Percentiles rank a stretch among this genome's conserved stretches.
Conservation (phyloP, 345 rosid genomes). For the Salix brachista region DNA sequence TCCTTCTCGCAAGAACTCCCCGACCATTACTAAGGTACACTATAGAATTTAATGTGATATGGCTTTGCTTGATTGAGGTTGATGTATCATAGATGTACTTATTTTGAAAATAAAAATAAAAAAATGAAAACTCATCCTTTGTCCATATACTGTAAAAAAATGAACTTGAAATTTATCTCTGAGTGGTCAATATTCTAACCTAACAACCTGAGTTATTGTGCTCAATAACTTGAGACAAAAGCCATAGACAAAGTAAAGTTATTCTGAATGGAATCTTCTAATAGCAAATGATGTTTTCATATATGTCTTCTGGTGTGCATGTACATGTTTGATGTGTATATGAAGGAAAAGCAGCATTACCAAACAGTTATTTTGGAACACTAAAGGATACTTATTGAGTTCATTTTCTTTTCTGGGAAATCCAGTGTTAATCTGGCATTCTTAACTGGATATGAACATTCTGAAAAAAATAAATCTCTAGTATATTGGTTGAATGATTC, state of each 20-base stretch:
- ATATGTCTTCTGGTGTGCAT: no score
- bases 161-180: no score
- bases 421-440: neutral
- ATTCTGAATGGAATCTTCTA: no score
- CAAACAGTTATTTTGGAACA: neutral
- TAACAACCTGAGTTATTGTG: no score
- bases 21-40: constrained; percentile 72
- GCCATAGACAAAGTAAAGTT: no score
- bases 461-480: neutral
- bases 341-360: neutral
- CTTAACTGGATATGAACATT: neutral
- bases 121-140: no score
- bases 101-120: no score
- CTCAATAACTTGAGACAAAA: no score
- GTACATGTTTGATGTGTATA: no score
- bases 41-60: neutral
- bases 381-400: neutral
- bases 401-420: neutral
- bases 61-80: neutral
- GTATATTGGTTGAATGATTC: constrained; percentile 10
- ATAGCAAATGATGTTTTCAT: no score
- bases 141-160: no score
- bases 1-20: constrained; percentile 82
- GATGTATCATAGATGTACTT: neutral
- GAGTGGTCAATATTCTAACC: no score